Evolutionary conservation across 768 basidiomycete species (phyloP), one percentile per base, ranked within the genome.

Genomic region (Porpolomopsis calyptriformis): DNA sequence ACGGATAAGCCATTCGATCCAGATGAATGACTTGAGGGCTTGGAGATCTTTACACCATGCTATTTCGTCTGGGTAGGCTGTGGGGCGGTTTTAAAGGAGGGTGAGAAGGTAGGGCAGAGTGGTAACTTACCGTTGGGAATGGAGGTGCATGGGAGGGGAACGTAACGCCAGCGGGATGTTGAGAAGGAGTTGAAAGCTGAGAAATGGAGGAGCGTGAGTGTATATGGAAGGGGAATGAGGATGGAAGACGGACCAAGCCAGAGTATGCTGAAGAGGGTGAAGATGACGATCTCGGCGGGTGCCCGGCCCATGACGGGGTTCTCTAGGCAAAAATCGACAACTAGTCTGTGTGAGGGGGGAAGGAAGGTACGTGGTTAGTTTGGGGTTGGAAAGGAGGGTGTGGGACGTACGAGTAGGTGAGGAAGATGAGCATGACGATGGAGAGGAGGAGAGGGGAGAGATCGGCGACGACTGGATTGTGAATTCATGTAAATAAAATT

Each of bases 391-490:
- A 24, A 36, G n/a, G 23, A 38, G 11, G 29, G 12, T 33, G 14
- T 38, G 48, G 35, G 5, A 60, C 73, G 46, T 47, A 77, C 78
- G 68, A 60, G 31, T 62, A 24, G 25, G 65, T 53, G 29, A 78
- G 56, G 24, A 76, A 46, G 26, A 69, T 57, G 24, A 76, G 55
- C 1, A 76, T 76, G 41, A 66, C 56, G 53, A 77, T 72, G 24
- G 77, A 77, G 29, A 80, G 67, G n/a, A 63, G 70, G 45, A 79
- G 63, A n/a, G 78, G 78, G 55, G 78, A 77, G 19, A 76, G 57
- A 59, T 79, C 77, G 4, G 78, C 78, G 38, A 73, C 60, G 55
- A 71, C 77, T 79, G 51, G n/a, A 18, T 7, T 31, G 29, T 31
- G 29, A 31, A 14, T 14, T 14, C 7, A 31, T 31, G 29, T 31